Conservation (phyloP, 441 rosid species). For the Populus hybrid region DNA sequence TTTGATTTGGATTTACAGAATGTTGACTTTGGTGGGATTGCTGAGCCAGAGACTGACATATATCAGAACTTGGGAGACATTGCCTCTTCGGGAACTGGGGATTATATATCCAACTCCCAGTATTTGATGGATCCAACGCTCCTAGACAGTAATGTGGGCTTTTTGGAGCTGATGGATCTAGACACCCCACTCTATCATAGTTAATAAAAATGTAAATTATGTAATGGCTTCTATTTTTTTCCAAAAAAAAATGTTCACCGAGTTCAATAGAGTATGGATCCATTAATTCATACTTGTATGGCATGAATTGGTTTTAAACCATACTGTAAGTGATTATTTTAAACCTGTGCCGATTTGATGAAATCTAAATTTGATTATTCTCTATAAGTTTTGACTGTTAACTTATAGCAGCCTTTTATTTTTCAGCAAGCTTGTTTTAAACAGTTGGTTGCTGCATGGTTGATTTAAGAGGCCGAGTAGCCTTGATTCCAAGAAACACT, state of each 20-base stretch:
- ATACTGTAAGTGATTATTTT: not conserved
- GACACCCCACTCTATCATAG: conserved; percentile 5
- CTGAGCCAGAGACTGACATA: conserved; percentile 18
- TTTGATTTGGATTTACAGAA: not conserved
- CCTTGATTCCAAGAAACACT: too few relatives aligned
- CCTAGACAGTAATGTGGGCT: conserved; percentile 5
- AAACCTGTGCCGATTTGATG: not conserved
- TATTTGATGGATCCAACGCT: conserved; percentile 7
- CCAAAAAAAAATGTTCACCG: not conserved
- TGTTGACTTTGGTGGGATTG: not conserved
- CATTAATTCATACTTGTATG: too few relatives aligned
- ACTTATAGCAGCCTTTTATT: not conserved
- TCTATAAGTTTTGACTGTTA: not conserved
- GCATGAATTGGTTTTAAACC: not conserved
- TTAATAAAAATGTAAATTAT: not conserved
- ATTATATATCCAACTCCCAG: not conserved
- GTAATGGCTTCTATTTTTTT: not conserved
- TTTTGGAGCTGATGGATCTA: conserved; percentile 32
- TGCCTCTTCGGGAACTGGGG: conserved; percentile 8
- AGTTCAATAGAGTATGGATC: not conserved
- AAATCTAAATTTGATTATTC: not conserved
- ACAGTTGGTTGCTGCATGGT: too few relatives aligned
- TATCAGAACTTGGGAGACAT: conserved; percentile 36
- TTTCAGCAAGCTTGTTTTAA: too few relatives aligned
- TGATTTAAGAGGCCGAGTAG: too few relatives aligned